phyloP scores from a whole-genome alignment of 305 asterid species.

The Solanum hybrid region DNA sequence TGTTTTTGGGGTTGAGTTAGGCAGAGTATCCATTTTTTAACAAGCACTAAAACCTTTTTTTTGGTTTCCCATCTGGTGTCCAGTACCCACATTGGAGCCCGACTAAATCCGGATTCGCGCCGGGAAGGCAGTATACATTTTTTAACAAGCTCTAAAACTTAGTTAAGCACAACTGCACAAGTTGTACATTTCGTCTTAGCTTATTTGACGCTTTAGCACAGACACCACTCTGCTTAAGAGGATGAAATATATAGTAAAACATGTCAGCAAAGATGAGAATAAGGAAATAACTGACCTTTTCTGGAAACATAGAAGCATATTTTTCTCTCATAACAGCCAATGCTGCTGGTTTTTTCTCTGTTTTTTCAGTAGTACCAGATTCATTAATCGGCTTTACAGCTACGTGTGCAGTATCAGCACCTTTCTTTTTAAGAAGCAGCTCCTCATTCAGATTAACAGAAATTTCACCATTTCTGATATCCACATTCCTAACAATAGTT shows the following conservation, averaged over 20 bases:
- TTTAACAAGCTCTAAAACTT: not conserved
- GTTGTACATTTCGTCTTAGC: not conserved
- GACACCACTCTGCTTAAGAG: not conserved
- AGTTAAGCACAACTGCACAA: not conserved
- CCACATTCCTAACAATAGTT: slow-evolving; percentile 61
- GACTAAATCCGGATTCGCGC: too few relatives aligned
- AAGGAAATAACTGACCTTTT: slow-evolving; percentile 46
- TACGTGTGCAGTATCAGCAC: slow-evolving; percentile 25
- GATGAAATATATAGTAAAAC: not conserved
- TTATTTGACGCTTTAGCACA: not conserved
- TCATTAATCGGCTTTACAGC: slow-evolving; percentile 31
- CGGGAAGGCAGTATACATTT: not conserved
- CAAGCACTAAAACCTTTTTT: not conserved
- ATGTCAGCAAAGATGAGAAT: not conserved
- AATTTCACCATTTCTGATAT: slow-evolving; percentile 68
- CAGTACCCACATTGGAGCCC: not conserved
- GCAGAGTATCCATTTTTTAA: not conserved
- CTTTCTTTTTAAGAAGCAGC: slow-evolving; percentile 52
- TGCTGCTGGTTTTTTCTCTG: slow-evolving; percentile 33
- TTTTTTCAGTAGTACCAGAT: slow-evolving; percentile 34
- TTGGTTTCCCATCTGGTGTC: not conserved
- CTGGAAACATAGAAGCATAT: slow-evolving; percentile 62
- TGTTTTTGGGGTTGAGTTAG: not conserved
- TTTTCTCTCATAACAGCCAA: slow-evolving; percentile 35
- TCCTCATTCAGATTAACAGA: slow-evolving; percentile 61